Percentiles rank a stretch among this genome's conserved stretches.
These are phyloP conservation scores for Colletotrichum incanum DNA, from an alignment of 2,329 filamentous ascomycete genomes.

Conservation along the genomic window DNA sequence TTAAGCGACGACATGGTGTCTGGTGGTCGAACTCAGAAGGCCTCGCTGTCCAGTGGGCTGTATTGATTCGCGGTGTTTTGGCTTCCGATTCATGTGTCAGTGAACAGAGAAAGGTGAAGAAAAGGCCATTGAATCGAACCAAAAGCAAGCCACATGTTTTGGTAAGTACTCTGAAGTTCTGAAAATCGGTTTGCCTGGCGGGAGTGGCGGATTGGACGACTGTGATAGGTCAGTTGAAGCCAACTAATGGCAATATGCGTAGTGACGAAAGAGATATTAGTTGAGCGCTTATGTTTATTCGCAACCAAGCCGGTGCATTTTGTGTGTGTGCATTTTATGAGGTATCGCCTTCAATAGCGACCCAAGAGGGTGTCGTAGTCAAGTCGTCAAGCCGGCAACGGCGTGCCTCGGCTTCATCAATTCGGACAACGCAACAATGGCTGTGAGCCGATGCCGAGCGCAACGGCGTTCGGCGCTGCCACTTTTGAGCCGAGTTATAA, in stretches of 20 bases:
- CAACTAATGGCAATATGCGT: background rate
- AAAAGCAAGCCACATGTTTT: background rate
- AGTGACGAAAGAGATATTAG: background rate
- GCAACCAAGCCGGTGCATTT: background rate
- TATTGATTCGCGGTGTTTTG: background rate
- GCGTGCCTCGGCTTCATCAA: background rate
- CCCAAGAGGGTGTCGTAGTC: background rate
- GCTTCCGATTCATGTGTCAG: background rate
- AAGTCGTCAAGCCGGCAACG: background rate
- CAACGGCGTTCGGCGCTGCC: constrained; percentile 8
- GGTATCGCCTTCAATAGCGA: background rate
- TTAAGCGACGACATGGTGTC: background rate
- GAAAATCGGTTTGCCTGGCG: background rate
- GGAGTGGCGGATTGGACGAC: too few relatives aligned
- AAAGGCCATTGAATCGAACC: background rate
- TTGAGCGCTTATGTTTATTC: background rate
- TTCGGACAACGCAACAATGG: background rate
- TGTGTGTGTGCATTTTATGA: background rate
- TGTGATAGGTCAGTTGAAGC: background rate
- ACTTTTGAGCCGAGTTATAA: background rate
- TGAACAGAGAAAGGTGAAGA: background rate
- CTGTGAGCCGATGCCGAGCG: constrained; percentile 18
- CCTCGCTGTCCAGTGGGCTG: background rate
- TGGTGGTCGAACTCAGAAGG: background rate
- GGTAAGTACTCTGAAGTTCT: background rate